Conservation (phyloP, 495 filamentous ascomycete species). For the Penicillium manginii region DNA sequence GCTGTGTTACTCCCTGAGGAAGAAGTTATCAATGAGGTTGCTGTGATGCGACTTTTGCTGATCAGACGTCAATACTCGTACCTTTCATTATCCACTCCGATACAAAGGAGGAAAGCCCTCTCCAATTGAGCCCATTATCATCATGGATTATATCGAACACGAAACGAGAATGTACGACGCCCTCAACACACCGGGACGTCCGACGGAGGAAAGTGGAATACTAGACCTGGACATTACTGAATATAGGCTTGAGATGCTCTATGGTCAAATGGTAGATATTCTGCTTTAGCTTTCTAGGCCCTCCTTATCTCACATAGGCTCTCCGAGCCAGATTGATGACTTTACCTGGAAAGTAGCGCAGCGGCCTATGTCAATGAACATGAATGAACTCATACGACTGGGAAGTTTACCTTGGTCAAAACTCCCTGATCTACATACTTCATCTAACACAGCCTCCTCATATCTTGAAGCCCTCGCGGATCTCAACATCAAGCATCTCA, state of each 20-base stretch:
- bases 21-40: not conserved
- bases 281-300: slow-evolving; percentile 38
- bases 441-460: slow-evolving; percentile 37
- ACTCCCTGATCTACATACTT: slow-evolving; percentile 33
- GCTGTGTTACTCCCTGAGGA: not conserved
- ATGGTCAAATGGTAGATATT: slow-evolving; percentile 37
- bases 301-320: slow-evolving; percentile 40
- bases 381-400: slow-evolving; percentile 37
- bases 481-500: slow-evolving; percentile 45
- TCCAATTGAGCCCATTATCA: not conserved
- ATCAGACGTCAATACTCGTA: not conserved
- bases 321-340: slow-evolving; percentile 29
- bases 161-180: slow-evolving; percentile 1
- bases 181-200: slow-evolving; percentile 30
- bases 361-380: slow-evolving; percentile 28
- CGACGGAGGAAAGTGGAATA: slow-evolving; percentile 19
- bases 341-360: slow-evolving; percentile 23
- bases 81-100: not conserved
- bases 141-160: no score
- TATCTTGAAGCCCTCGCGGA: slow-evolving; percentile 40
- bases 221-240: slow-evolving; percentile 36
- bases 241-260: slow-evolving; percentile 33
- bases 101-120: not conserved
- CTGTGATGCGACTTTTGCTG: not conserved
- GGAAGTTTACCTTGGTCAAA: slow-evolving; percentile 32